A percentile compares a stretch with the other conserved stretches of the same genome.
These are phyloP conservation scores for Dactylellina cionopaga DNA, from an alignment of 2,329 filamentous ascomycete genomes.

Conservation along the genomic window DNA sequence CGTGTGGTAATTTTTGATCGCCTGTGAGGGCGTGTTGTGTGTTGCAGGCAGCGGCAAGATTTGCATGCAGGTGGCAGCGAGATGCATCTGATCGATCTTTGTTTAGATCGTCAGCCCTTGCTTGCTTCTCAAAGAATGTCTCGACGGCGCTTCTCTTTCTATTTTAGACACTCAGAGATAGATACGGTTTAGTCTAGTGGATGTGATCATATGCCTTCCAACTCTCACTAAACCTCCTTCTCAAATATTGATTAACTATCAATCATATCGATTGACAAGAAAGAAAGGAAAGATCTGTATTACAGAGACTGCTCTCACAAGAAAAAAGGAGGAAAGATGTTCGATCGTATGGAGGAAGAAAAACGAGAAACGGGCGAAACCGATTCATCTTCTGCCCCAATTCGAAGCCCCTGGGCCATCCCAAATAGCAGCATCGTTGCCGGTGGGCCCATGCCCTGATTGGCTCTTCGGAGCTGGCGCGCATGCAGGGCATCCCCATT, in stretches of 20 bases:
- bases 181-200: too few relatives aligned
- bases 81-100: too few relatives aligned
- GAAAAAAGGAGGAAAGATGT: background rate
- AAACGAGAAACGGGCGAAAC: too few relatives aligned
- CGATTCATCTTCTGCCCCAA: background rate
- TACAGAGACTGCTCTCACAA: too few relatives aligned
- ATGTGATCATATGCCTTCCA: too few relatives aligned
- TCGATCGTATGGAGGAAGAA: background rate
- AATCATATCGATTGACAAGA: background rate
- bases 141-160: too few relatives aligned
- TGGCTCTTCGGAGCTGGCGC: background rate
- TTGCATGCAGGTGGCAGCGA: background rate
- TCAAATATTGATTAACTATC: too few relatives aligned
- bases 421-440: background rate
- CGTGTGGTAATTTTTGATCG: background rate
- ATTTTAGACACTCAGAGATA: too few relatives aligned
- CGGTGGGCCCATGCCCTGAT: background rate
- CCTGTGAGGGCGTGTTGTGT: background rate
- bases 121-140: background rate
- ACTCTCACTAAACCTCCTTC: too few relatives aligned
- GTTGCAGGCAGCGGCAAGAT: background rate
- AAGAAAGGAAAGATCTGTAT: too few relatives aligned
- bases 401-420: background rate
- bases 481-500: conserved; percentile 7
- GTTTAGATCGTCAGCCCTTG: background rate